Evolutionary conservation across 2,329 filamentous ascomycete genomes (phyloP).

Genomic region (Fusarium subtropicale): DNA sequence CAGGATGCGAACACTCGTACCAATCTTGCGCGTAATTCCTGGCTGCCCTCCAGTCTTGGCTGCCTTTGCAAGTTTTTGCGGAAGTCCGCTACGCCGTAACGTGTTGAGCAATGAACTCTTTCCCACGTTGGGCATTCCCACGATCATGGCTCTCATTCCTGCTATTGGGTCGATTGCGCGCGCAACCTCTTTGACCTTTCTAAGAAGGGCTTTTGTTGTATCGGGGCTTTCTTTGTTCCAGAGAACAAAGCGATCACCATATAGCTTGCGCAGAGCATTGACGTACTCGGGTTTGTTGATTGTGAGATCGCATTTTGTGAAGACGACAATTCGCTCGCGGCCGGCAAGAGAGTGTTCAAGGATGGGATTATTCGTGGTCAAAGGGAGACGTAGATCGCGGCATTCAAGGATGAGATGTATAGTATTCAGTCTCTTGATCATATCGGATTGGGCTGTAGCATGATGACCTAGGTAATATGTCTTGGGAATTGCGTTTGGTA

Average conservation of each 20-base stretch:
- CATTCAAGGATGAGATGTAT: conserved; percentile 94
- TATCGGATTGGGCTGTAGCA: conserved; percentile 75
- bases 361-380: conserved; percentile 89
- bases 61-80: conserved; percentile 68
- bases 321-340: conserved; percentile 82
- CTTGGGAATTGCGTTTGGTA: conserved; percentile 79
- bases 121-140: conserved; percentile 98
- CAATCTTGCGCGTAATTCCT: conserved; percentile 88
- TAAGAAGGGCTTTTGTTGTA: conserved; percentile 56
- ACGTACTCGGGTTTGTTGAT: conserved; percentile 48
- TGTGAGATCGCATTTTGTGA: conserved; percentile 88
- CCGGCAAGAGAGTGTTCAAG: conserved; percentile 83
- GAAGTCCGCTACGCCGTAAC: conserved; percentile 74
- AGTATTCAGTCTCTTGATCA: conserved; percentile 85
- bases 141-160: conserved; percentile 85
- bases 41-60: conserved; percentile 87
- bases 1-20: conserved; percentile 82
- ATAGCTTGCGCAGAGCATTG: conserved; percentile 50
- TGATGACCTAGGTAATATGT: conserved; percentile 98
- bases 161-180: conserved; percentile 68
- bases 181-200: conserved; percentile 51
- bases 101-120: conserved; percentile 96
- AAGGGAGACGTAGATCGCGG: conserved; percentile 89
- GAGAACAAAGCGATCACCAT: conserved; percentile 56
- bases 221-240: conserved; percentile 55